Evolutionary conservation across 2,329 filamentous ascomycete species (phyloP).

Genomic region (Drechmeria coniospora): DNA sequence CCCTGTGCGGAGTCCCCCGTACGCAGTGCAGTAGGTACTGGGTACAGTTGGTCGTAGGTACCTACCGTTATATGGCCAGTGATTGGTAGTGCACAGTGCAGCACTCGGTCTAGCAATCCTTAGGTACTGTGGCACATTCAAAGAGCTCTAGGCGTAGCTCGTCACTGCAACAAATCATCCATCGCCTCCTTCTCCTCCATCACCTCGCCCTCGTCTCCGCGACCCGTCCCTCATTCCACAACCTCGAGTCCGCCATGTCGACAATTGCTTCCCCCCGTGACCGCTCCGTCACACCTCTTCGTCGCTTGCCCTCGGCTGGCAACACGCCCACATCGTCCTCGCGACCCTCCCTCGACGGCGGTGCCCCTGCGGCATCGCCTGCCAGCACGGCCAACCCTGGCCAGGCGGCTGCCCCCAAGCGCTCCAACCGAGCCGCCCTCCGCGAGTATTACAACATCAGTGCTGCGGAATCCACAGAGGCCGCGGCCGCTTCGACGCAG

Average conservation of each 20-base stretch:
- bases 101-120: too few species aligned
- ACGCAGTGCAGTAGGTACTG: too few species aligned
- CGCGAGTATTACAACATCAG: slow-evolving; percentile 86
- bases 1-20: too few species aligned
- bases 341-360: slow-evolving; percentile 55
- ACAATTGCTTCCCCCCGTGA: slow-evolving; percentile 51
- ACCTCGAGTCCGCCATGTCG: slow-evolving; percentile 31
- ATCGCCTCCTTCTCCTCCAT: too few species aligned
- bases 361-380: slow-evolving; percentile 44
- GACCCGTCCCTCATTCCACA: neutral
- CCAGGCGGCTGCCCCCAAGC: slow-evolving; percentile 20
- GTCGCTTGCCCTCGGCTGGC: slow-evolving; percentile 35
- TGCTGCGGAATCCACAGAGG: slow-evolving; percentile 11
- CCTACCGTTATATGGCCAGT: too few species aligned
- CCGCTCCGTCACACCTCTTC: slow-evolving; percentile 35
- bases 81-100: too few species aligned
- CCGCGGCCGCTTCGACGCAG: slow-evolving; percentile 10
- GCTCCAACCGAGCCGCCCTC: slow-evolving; percentile 67
- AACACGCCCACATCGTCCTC: slow-evolving; percentile 60
- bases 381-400: slow-evolving; percentile 18
- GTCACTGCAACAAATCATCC: too few species aligned
- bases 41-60: too few species aligned
- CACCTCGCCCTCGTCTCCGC: neutral
- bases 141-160: too few species aligned
- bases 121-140: too few species aligned